Evolutionary conservation across 1,139 yeast genomes (phyloP).

Genomic region (Suhomyces atakaporum): DNA sequence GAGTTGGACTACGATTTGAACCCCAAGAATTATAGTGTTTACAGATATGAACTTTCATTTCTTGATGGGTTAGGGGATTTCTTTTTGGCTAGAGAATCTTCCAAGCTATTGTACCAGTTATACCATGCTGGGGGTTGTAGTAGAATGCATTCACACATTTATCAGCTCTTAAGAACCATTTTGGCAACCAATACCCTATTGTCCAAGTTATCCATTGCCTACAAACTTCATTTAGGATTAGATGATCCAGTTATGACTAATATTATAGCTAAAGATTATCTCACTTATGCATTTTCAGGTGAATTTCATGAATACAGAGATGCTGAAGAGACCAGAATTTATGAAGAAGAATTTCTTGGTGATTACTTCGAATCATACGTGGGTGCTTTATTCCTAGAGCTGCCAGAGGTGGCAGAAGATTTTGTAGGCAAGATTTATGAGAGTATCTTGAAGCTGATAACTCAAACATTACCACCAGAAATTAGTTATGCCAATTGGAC

Average conservation of each 20-base stretch:
- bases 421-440: constrained; percentile 39
- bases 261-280: constrained; percentile 16
- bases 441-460: constrained; percentile 32
- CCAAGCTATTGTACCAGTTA: constrained; percentile 37
- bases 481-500: constrained; percentile 19
- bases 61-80: constrained; percentile 50
- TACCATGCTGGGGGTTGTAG: constrained; percentile 18
- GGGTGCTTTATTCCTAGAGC: constrained; percentile 46
- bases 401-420: constrained; percentile 37
- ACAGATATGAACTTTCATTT: constrained; percentile 42
- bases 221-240: constrained; percentile 39
- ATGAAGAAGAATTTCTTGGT: constrained; percentile 48
- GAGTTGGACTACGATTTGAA: constrained; percentile 21
- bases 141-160: constrained; percentile 26
- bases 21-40: constrained; percentile 22
- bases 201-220: constrained; percentile 40
- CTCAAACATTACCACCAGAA: constrained; percentile 20
- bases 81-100: constrained; percentile 41
- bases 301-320: constrained; percentile 17
- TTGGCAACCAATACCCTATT: constrained; percentile 45
- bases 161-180: constrained; percentile 36
- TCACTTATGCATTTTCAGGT: constrained; percentile 16
- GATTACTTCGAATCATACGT: constrained; percentile 49
- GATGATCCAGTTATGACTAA: constrained; percentile 28
- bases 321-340: constrained; percentile 26